Conservation (phyloP, 352 stramenopile genomes). For the Pythium angustatum region DNA sequence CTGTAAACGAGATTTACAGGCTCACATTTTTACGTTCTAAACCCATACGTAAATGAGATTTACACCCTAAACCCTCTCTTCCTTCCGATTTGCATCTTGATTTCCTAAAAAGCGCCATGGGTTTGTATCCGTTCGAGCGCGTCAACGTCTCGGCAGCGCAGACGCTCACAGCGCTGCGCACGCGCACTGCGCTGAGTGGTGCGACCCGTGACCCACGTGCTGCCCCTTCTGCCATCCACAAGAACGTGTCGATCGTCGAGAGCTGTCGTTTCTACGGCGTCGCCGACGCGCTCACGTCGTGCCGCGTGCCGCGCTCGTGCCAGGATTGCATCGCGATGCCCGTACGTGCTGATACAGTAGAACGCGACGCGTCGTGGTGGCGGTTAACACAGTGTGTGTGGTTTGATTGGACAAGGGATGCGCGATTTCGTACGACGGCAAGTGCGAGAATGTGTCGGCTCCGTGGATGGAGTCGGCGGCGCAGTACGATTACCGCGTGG, state of each 20-base stretch:
- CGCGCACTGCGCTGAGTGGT: no score
- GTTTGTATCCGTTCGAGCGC: background rate
- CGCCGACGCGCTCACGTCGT: conserved; percentile 4
- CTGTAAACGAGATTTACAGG: no score
- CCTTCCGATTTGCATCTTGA: no score
- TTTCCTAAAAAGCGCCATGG: no score
- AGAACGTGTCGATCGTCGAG: conserved; percentile 3
- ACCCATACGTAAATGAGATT: no score
- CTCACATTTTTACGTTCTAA: no score
- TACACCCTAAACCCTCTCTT: no score
- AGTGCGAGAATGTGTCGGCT: background rate
- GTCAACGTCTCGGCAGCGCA: background rate
- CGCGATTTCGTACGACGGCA: background rate
- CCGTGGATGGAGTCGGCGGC: background rate
- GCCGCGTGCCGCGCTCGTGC: conserved; percentile 14
- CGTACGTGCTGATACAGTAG: background rate
- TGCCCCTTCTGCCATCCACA: background rate
- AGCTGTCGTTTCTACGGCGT: conserved; percentile 12
- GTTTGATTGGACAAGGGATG: conserved; percentile 2
- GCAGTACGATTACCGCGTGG: background rate
- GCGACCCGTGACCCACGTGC: background rate
- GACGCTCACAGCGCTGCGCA: background rate
- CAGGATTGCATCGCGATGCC: conserved; percentile 15
- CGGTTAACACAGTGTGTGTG: no score
- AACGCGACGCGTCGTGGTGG: no score